A percentile compares a stretch with the other conserved stretches of the same genome.
These are phyloP conservation scores for Scytalidium lignicola DNA, from an alignment of 2,329 filamentous ascomycete species.

Conservation along the genomic window DNA sequence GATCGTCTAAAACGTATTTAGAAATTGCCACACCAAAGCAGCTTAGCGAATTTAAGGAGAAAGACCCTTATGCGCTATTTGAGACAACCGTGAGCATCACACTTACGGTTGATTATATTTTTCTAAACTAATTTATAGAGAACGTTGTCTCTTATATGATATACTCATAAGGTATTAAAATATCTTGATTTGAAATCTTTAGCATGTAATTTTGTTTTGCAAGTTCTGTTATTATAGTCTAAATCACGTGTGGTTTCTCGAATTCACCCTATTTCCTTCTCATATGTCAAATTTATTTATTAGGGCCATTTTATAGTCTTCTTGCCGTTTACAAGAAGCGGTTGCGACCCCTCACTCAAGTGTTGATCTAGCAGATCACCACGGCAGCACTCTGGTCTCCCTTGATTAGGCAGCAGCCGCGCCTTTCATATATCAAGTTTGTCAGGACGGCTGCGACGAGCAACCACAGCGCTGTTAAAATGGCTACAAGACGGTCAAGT, in stretches of 20 bases:
- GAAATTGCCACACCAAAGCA: slow-evolving; percentile 6
- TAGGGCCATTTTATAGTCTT: not conserved
- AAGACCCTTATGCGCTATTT: not conserved
- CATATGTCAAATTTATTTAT: not conserved
- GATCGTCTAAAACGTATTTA: slow-evolving; percentile 6
- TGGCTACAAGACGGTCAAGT: slow-evolving; percentile 24
- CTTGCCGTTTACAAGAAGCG: not conserved
- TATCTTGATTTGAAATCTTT: too few relatives aligned
- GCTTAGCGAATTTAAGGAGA: not conserved
- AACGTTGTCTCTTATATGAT: too few relatives aligned
- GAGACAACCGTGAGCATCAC: not conserved
- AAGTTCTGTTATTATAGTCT: not conserved
- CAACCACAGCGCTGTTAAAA: slow-evolving; percentile 3
- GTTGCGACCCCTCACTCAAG: not conserved
- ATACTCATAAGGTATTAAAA: too few relatives aligned
- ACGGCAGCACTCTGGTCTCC: slow-evolving; percentile 1
- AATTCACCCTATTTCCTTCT: not conserved
- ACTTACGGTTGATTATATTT: not conserved
- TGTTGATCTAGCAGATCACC: not conserved
- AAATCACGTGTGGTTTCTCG: not conserved
- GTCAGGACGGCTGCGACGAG: not conserved
- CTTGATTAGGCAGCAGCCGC: slow-evolving; percentile 13
- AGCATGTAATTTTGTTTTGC: too few relatives aligned
- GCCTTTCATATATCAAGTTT: slow-evolving; percentile 1
- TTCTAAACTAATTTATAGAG: too few relatives aligned